These are phyloP conservation scores for Aethionema arabicum DNA, from an alignment of 345 rosid species.

Conservation along the genomic window DNA sequence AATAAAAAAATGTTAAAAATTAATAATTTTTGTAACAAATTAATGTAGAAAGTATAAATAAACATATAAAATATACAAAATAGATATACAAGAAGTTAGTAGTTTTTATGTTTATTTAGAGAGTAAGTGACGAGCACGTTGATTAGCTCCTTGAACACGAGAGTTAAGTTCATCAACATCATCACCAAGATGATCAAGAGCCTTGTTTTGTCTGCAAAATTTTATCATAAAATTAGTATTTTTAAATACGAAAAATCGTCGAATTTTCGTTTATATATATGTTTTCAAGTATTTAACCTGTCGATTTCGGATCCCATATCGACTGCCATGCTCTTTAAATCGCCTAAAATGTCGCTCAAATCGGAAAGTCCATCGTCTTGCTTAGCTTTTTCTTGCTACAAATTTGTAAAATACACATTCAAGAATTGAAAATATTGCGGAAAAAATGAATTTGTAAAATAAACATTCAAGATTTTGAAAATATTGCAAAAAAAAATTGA, in stretches of 20 bases:
- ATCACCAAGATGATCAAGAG: conserved; percentile 69
- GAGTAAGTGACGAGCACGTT: conserved; percentile 62
- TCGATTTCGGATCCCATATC: conserved; percentile 92
- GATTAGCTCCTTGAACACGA: conserved; percentile 87
- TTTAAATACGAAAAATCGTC: background rate
- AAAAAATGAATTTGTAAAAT: background rate
- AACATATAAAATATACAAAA: background rate
- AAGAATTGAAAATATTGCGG: too few species aligned
- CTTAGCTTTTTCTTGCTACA: conserved; percentile 71
- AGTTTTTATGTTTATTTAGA: too few species aligned
- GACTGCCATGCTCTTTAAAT: conserved; percentile 85
- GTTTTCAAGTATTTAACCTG: conserved; percentile 42
- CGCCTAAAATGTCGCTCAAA: conserved; percentile 75
- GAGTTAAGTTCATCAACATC: conserved; percentile 81
- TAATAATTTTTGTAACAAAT: too few species aligned
- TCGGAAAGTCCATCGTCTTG: conserved; percentile 89
- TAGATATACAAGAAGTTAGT: too few species aligned
- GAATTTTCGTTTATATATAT: conserved; percentile 1
- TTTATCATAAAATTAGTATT: conserved; percentile 12
- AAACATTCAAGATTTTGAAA: too few species aligned
- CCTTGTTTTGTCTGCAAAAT: conserved; percentile 78
- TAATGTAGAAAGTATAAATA: background rate
- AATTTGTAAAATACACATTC: background rate
- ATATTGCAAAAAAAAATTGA: too few species aligned
- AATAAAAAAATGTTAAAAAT: too few species aligned